Percentiles rank a stretch among this genome's conserved stretches.
These are phyloP conservation scores for Didymella pinodella DNA, from an alignment of 2,329 filamentous ascomycete species.

Conservation along the genomic window DNA sequence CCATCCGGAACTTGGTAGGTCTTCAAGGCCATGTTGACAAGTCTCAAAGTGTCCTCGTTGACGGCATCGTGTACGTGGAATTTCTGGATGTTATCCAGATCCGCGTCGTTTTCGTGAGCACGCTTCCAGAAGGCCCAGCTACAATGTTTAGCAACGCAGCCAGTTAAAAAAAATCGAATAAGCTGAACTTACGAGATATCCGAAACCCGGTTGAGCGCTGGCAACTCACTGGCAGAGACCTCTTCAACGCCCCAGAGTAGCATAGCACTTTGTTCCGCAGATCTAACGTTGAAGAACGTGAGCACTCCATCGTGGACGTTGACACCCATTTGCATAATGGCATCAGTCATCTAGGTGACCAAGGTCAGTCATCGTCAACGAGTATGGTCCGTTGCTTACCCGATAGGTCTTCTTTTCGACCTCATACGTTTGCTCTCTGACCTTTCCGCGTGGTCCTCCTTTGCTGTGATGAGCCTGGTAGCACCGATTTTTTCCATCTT, in stretches of 20 bases:
- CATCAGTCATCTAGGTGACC: constrained; percentile 1
- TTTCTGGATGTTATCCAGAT: constrained; percentile 8
- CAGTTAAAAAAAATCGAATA: not conserved
- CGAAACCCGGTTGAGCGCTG: constrained; percentile 10
- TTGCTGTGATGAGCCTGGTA: not conserved
- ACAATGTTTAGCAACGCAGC: not conserved
- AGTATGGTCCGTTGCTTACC: not conserved
- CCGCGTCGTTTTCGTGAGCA: not conserved
- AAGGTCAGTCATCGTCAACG: not conserved
- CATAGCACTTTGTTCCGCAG: constrained; percentile 1
- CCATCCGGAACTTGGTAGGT: constrained; percentile 3
- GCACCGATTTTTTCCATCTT: constrained; percentile 8
- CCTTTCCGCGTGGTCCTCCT: not conserved
- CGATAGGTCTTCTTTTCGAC: constrained; percentile 1
- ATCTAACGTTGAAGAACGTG: constrained; percentile 9
- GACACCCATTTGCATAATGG: constrained; percentile 8
- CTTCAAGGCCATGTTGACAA: constrained; percentile 6
- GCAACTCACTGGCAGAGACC: not conserved
- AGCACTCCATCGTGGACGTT: constrained; percentile 13
- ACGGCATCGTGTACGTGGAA: constrained; percentile 8
- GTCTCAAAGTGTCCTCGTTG: constrained; percentile 2
- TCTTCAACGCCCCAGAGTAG: not conserved
- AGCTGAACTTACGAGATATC: constrained; percentile 4
- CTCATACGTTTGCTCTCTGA: constrained; percentile 1
- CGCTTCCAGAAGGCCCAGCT: constrained; percentile 17